These are phyloP conservation scores for Flaveria bidentis DNA, from an alignment of 129 eudicot genomes.

Conservation along the genomic window DNA sequence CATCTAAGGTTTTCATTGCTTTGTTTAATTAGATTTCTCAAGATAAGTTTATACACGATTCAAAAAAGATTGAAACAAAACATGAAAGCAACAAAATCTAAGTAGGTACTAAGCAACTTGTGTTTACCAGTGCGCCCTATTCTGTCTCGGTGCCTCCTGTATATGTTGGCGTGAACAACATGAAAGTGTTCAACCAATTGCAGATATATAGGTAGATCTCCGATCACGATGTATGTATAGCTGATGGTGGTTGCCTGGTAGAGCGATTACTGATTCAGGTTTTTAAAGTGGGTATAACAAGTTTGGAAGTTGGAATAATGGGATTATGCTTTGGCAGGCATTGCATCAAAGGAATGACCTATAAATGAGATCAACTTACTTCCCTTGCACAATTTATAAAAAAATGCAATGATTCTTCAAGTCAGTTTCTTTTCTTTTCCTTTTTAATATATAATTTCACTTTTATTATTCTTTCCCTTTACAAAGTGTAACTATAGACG, in stretches of 20 bases:
- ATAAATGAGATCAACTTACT: constrained; percentile 18
- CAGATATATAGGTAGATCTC: too few relatives aligned
- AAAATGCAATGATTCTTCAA: constrained; percentile 22
- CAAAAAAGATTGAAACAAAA: background rate
- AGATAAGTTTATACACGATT: background rate
- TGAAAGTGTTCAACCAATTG: background rate
- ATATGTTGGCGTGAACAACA: background rate
- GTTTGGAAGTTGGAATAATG: constrained; percentile 1
- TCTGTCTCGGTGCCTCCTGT: background rate
- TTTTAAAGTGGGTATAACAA: background rate
- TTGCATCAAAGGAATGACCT: constrained; percentile 30
- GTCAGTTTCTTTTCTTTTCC: constrained; percentile 10
- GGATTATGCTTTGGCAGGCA: background rate
- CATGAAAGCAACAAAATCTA: constrained; percentile 9
- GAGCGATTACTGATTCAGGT: background rate
- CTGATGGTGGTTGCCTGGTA: too few relatives aligned
- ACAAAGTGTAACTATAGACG: background rate
- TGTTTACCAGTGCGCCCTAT: constrained; percentile 9
- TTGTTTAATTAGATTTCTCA: background rate
- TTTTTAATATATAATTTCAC: background rate
- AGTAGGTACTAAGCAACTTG: background rate
- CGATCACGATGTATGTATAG: too few relatives aligned
- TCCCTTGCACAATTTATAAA: constrained; percentile 20
- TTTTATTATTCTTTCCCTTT: background rate
- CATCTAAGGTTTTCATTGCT: background rate